These are phyloP conservation scores for Penicillium sp. DNA, from an alignment of 2,329 filamentous ascomycete species.

Conservation along the genomic window DNA sequence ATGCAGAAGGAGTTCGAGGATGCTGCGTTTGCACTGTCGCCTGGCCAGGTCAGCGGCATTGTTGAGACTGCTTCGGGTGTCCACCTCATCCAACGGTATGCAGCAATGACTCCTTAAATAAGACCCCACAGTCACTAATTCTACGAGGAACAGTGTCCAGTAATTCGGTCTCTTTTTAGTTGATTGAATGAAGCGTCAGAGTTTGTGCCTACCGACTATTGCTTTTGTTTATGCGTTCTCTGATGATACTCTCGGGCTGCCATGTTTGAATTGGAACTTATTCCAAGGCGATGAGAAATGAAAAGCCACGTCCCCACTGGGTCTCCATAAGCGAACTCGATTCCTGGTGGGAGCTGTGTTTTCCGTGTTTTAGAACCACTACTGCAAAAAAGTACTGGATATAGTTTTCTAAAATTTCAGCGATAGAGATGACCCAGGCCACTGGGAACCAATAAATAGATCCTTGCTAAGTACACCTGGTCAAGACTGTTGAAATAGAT, in stretches of 20 bases:
- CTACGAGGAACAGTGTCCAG: conserved; percentile 22
- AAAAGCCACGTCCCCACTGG: background rate
- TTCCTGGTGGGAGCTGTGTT: background rate
- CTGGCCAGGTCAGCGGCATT: conserved; percentile 80
- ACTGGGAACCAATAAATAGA: background rate
- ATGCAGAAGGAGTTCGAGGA: conserved; percentile 99
- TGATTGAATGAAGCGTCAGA: background rate
- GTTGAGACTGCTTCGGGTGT: conserved; percentile 92
- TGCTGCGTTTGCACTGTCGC: conserved; percentile 84
- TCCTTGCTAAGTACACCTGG: background rate
- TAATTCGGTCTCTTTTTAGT: conserved; percentile 4
- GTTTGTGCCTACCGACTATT: background rate
- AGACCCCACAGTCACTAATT: background rate
- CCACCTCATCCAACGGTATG: conserved; percentile 91
- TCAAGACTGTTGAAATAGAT: background rate
- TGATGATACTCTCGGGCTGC: background rate
- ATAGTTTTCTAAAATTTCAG: background rate
- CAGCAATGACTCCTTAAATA: background rate
- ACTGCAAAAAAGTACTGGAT: background rate
- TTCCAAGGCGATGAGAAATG: background rate
- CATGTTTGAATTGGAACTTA: background rate
- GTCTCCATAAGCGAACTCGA: background rate
- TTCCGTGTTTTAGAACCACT: background rate
- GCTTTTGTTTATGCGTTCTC: background rate
- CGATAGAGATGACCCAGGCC: background rate